These are phyloP conservation scores for Saccharomycopsis oosterbeekiorum DNA, from an alignment of 805 yeast species.

Conservation along the genomic window DNA sequence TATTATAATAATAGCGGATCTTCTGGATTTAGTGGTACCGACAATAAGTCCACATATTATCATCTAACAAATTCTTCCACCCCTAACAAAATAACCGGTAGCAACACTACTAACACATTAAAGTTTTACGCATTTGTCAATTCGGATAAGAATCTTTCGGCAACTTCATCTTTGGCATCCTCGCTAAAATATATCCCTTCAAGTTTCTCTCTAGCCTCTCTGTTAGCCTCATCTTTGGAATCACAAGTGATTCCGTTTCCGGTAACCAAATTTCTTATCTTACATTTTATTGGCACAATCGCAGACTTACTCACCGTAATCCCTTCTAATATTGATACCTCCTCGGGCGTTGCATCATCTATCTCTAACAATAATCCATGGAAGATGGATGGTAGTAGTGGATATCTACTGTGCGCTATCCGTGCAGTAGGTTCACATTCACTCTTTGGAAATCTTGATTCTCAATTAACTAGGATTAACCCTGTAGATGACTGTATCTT, in stretches of 20 bases:
- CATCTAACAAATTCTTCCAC: not conserved
- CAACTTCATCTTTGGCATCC: not conserved
- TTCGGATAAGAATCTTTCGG: not conserved
- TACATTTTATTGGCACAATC: slow-evolving; percentile 64
- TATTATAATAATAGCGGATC: not conserved
- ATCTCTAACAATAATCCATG: slow-evolving; percentile 20
- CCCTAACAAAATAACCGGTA: no score
- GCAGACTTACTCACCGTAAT: slow-evolving; percentile 73
- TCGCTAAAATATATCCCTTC: slow-evolving; percentile 1
- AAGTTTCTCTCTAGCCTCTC: not conserved
- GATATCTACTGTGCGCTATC: slow-evolving; percentile 72
- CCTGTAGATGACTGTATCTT: slow-evolving; percentile 68
- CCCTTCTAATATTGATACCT: not conserved
- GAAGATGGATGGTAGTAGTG: slow-evolving; percentile 80
- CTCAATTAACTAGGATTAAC: slow-evolving; percentile 30
- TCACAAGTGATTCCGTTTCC: slow-evolving; percentile 41
- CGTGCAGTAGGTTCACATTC: slow-evolving; percentile 70
- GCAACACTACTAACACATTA: not conserved
- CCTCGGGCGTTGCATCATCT: not conserved
- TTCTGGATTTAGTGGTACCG: not conserved
- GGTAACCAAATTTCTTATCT: slow-evolving; percentile 58
- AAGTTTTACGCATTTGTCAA: not conserved
- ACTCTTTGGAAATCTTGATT: slow-evolving; percentile 46
- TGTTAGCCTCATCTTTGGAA: not conserved
- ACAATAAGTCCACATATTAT: not conserved